Evolutionary conservation across 2,329 filamentous ascomycete species (phyloP).

Genomic region (Nothomitra cinnamomea): DNA sequence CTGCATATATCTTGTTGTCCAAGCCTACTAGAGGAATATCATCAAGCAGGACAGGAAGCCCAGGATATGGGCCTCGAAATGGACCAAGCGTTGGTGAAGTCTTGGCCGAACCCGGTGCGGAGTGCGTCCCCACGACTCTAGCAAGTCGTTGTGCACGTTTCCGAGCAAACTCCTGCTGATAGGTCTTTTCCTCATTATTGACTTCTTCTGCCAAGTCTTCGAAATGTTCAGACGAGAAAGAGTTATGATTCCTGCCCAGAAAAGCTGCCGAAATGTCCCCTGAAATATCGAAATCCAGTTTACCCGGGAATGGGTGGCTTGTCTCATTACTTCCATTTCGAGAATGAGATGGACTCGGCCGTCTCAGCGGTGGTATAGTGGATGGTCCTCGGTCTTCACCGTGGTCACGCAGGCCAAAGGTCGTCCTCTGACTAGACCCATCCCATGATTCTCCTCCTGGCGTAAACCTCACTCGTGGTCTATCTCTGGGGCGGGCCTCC

Average conservation of each 20-base stretch:
- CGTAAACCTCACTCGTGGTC: constrained; percentile 2
- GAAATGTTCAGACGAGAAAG: not conserved
- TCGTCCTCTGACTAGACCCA: not conserved
- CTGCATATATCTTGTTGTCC: constrained; percentile 7
- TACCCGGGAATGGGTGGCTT: not conserved
- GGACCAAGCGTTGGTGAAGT: constrained; percentile 9
- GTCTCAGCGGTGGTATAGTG: not conserved
- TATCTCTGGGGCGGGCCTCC: not conserved
- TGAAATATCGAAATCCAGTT: not conserved
- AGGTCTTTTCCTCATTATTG: not conserved
- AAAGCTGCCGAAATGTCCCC: not conserved
- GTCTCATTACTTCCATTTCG: not conserved
- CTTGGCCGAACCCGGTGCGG: constrained; percentile 10
- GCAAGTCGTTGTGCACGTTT: constrained; percentile 10
- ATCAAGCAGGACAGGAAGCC: constrained; percentile 12
- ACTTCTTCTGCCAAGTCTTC: not conserved
- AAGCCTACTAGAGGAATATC: constrained; percentile 14
- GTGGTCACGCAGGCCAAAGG: not conserved
- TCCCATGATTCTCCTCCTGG: not conserved
- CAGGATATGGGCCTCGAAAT: constrained; percentile 6
- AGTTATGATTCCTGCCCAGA: not conserved
- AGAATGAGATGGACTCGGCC: not conserved
- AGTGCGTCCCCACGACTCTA: constrained; percentile 10
- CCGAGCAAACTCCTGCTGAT: constrained; percentile 6
- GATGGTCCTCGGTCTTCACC: not conserved